These are phyloP conservation scores for Aureobasidium melanogenum DNA, from an alignment of 2,329 filamentous ascomycete genomes.

Conservation along the genomic window DNA sequence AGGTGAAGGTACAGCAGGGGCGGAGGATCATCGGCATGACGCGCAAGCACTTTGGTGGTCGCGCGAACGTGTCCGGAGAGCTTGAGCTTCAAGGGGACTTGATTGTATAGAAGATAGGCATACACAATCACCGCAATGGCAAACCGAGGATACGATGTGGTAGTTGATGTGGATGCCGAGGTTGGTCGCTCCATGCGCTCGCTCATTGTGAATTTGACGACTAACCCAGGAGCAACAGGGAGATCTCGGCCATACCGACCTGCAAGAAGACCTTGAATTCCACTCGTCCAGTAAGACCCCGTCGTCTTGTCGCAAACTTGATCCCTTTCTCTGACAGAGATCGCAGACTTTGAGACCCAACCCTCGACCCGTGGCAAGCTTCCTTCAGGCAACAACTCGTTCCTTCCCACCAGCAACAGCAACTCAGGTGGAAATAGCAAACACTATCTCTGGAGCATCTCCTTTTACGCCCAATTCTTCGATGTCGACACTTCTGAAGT, in stretches of 20 bases:
- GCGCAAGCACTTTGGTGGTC: background rate
- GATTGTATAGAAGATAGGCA: background rate
- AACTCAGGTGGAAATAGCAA: slow-evolving; percentile 41
- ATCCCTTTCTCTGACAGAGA: background rate
- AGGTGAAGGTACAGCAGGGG: background rate
- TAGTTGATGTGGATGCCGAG: slow-evolving; percentile 95
- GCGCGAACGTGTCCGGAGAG: slow-evolving; percentile 5
- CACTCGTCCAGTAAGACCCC: slow-evolving; percentile 65
- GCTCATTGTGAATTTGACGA: background rate
- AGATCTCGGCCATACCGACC: slow-evolving; percentile 93
- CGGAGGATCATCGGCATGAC: background rate
- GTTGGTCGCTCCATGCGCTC: slow-evolving; percentile 38
- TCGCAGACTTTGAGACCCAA: slow-evolving; percentile 55
- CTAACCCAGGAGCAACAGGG: slow-evolving; percentile 69
- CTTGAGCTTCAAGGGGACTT: slow-evolving; percentile 1
- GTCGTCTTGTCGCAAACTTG: background rate
- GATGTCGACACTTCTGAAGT: slow-evolving; percentile 94
- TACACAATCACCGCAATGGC: slow-evolving; percentile 20
- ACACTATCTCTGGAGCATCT: slow-evolving; percentile 83
- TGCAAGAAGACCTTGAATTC: slow-evolving; percentile 95
- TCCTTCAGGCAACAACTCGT: slow-evolving; percentile 32
- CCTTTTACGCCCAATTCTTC: slow-evolving; percentile 97
- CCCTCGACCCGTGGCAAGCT: slow-evolving; percentile 44
- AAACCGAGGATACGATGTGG: slow-evolving; percentile 88
- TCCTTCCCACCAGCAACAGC: slow-evolving; percentile 27